Conservation (phyloP, 208 protist genomes). For the Leishmania mexicana region DNA sequence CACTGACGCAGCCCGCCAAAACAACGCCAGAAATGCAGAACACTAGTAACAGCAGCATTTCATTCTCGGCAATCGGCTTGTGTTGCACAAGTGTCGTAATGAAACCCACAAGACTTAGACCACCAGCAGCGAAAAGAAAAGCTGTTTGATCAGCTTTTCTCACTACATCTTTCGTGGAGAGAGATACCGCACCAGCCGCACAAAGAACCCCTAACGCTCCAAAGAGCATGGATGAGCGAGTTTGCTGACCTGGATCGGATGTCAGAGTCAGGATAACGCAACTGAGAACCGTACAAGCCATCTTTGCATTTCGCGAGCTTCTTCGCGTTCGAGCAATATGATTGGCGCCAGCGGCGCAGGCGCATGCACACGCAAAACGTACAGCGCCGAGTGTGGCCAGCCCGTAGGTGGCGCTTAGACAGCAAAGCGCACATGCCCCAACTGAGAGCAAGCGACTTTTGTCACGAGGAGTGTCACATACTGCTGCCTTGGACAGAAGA, state of each 20-base stretch:
- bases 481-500: background rate
- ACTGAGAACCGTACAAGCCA: conserved; percentile 5
- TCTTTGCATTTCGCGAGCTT: conserved; percentile 6
- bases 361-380: conserved; percentile 10
- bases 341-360: conserved; percentile 5
- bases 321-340: conserved; percentile 15
- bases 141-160: conserved; percentile 15
- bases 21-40: conserved; percentile 5
- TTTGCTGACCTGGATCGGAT: conserved; percentile 8
- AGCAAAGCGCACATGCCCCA: conserved; percentile 15
- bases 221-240: background rate
- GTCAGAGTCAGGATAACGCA: conserved; percentile 1
- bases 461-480: background rate
- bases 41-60: conserved; percentile 14
- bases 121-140: conserved; percentile 9
- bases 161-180: conserved; percentile 9
- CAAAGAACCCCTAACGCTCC: conserved; percentile 8
- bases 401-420: conserved; percentile 11
- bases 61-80: conserved; percentile 1
- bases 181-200: conserved; percentile 3
- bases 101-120: conserved; percentile 18
- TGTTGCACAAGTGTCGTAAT: conserved; percentile 11
- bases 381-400: conserved; percentile 24
- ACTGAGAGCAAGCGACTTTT: conserved; percentile 9
- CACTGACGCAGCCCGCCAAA: background rate